These are phyloP conservation scores for Candida pseudocylindracea DNA, from an alignment of 1,139 yeast genomes.

Conservation along the genomic window DNA sequence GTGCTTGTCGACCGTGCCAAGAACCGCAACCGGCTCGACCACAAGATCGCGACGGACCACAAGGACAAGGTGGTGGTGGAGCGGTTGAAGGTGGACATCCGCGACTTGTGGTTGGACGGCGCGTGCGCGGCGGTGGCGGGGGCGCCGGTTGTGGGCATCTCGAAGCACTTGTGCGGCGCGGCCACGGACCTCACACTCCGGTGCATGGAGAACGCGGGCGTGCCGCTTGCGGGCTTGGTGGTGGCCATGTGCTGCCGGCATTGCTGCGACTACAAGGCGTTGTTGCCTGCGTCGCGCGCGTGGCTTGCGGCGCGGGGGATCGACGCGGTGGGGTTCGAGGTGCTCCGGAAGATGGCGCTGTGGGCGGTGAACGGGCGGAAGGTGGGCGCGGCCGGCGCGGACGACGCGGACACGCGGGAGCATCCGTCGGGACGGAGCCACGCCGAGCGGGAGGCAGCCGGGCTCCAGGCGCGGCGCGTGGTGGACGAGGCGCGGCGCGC, in stretches of 20 bases:
- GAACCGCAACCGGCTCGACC: constrained; percentile 30
- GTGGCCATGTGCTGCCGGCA: constrained; percentile 95
- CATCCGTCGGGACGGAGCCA: constrained; percentile 10
- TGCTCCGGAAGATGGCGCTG: constrained; percentile 43
- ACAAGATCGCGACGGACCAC: constrained; percentile 4
- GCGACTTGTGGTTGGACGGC: constrained; percentile 6
- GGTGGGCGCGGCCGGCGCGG: constrained; percentile 12
- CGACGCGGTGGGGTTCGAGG: constrained; percentile 21
- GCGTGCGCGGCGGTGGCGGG: constrained; percentile 2
- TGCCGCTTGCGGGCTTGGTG: constrained; percentile 25
- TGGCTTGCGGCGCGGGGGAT: constrained; percentile 15
- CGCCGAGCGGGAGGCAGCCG: constrained; percentile 30
- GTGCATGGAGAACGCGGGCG: constrained; percentile 28
- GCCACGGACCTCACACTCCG: constrained; percentile 74
- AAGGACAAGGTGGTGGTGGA: constrained; percentile 38
- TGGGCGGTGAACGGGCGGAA: constrained; percentile 71
- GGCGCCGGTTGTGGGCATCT: constrained; percentile 26
- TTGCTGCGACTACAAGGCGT: constrained; percentile 35
- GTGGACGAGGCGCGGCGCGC: constrained; percentile 31
- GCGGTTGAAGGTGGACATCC: constrained; percentile 34
- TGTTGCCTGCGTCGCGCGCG: constrained; percentile 24
- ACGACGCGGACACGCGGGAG: too few species aligned
- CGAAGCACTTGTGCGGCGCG: constrained; percentile 83
- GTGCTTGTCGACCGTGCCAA: constrained; percentile 59
- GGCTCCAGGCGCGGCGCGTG: constrained; percentile 44